Evolutionary conservation across 2,329 filamentous ascomycete species (phyloP).

Genomic region (Chrysoporthe austroafricana): DNA sequence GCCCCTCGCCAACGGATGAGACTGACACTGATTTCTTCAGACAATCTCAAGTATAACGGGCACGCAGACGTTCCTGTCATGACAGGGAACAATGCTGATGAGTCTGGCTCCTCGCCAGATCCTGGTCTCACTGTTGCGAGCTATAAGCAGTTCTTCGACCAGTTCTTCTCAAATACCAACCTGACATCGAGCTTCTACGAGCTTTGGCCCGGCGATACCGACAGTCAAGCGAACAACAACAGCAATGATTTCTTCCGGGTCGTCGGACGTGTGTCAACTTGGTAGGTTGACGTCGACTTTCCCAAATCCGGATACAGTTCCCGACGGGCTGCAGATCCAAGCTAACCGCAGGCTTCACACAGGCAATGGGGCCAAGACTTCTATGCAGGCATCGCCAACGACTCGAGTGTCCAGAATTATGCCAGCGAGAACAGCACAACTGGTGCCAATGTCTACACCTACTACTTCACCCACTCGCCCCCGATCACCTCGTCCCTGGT

Average conservation of each 20-base stretch:
- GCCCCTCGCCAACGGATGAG: background rate
- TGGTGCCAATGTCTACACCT: constrained; percentile 4
- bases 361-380: constrained; percentile 13
- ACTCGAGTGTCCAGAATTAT: background rate
- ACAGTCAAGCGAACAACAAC: background rate
- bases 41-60: constrained; percentile 14
- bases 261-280: background rate
- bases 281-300: background rate
- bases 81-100: constrained; percentile 5
- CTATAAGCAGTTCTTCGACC: constrained; percentile 10
- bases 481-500: background rate
- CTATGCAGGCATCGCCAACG: constrained; percentile 3
- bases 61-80: constrained; percentile 2
- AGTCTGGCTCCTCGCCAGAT: background rate
- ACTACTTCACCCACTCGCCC: background rate
- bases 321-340: background rate
- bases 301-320: too few species aligned
- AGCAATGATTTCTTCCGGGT: constrained; percentile 11
- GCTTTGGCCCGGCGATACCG: constrained; percentile 4
- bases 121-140: constrained; percentile 7
- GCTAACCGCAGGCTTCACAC: background rate
- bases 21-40: background rate
- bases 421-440: constrained; percentile 8
- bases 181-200: constrained; percentile 5
- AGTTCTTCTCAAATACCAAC: constrained; percentile 10